Evolutionary conservation across 306 rosid genomes (phyloP), one percentile per base, ranked within the genome.

Genomic region (Quercus variabilis): DNA sequence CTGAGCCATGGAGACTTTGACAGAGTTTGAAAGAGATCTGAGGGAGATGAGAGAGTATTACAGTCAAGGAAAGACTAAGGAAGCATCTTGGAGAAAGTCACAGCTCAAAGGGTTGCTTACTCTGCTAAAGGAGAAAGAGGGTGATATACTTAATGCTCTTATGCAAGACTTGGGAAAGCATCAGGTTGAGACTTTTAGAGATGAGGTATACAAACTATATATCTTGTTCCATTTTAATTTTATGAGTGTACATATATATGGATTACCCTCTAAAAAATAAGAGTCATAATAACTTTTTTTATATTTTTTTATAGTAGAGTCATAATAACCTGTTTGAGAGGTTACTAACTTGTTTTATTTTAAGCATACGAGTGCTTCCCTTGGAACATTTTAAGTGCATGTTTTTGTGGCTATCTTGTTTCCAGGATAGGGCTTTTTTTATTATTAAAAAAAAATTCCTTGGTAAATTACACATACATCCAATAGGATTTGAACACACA

Each of bases 171-270:
- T 92, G 46, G 97, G 96, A 5, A 92, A 92, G 63, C 96, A 88
- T 79, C 86, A 71, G 3, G 79, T 81, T n/a, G 97, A 92, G 77
- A 88, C 97, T 74, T 92, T 78, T 31, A 89, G 96, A 85, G 97
- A 92, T 23, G 96, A 92, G 97, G 97, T 8, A 41, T 33, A 23
- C 46, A 41, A 41, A 41, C 12, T 41, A 8, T 41, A 41, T 41
- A 41, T 8, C 51, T 19, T 69, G 0, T 58, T 5, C 19, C 2
- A 3, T 8, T 58, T 3, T 1, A 25, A 3, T 35, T 57, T 26
- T 11, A 17, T 7, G 15, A 11, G 8, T 55, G 8, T 76, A 2
- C 46, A 38, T 2, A 38, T 7, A 38, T 38, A 38, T 38, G 46
- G 46, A 38, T 38, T 7, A 38, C 11, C 23, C 69, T 78, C 54